Percentiles rank a stretch among this genome's conserved stretches.
These are phyloP conservation scores for Passiflora organensis DNA, from an alignment of 345 rosid species.

Conservation along the genomic window DNA sequence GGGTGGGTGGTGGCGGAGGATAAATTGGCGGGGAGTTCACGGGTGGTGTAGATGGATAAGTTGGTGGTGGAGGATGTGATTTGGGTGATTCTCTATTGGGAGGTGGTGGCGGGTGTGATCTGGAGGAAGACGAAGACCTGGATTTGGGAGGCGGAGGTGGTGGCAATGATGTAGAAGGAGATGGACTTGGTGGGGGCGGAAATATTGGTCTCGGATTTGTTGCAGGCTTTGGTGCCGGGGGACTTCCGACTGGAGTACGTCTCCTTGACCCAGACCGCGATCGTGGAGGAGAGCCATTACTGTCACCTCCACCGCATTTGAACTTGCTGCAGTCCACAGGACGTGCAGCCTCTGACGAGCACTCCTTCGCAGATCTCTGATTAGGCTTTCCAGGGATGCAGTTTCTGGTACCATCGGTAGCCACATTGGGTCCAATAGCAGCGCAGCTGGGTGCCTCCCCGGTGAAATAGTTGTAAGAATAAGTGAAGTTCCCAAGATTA, in stretches of 20 bases:
- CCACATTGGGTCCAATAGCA: conserved; percentile 22
- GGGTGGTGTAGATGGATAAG: too few relatives aligned
- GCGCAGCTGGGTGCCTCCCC: conserved; percentile 56
- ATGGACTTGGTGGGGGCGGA: too few relatives aligned
- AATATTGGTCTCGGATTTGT: conserved; percentile 4
- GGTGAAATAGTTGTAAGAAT: conserved; percentile 56
- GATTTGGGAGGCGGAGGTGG: conserved; percentile 49
- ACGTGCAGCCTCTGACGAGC: conserved; percentile 44
- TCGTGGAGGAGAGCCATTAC: too few relatives aligned
- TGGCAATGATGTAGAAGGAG: conserved; percentile 14
- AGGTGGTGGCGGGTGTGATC: conserved; percentile 38
- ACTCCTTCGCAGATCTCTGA: conserved; percentile 51
- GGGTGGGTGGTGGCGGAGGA: conserved; percentile 12
- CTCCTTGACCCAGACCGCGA: conserved; percentile 22
- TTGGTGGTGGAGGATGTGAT: conserved; percentile 24
- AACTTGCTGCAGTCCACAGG: conserved; percentile 59
- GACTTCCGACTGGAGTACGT: conserved; percentile 29
- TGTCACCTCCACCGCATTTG: conserved; percentile 42
- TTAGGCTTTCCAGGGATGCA: conserved; percentile 41
- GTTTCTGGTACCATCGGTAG: conserved; percentile 36
- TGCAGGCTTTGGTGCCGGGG: conserved; percentile 30
- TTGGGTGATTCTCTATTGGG: conserved; percentile 15
- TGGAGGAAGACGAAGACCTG: conserved; percentile 38
- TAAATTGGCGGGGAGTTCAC: conserved; percentile 18
- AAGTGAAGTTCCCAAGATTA: conserved; percentile 54